Percentiles rank a stretch among this genome's conserved stretches.
Evolutionary conservation across 148 eudicot genomes (phyloP).

Genomic region (Camellia granthamiana): DNA sequence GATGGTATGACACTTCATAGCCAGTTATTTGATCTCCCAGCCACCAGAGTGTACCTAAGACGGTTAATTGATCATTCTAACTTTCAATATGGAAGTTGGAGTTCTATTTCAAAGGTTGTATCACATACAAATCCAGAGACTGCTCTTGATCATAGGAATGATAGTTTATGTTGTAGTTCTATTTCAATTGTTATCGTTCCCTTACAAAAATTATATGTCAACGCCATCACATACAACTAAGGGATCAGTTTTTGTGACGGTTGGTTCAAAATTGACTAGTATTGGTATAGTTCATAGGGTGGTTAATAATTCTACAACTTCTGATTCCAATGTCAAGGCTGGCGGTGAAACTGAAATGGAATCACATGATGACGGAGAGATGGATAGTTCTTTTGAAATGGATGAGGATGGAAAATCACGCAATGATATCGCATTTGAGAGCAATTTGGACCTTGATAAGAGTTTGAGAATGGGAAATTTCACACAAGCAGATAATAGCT

Average conservation of each 20-base stretch:
- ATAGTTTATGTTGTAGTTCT: constrained; percentile 28
- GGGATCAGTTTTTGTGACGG: not conserved
- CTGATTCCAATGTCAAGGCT: constrained; percentile 16
- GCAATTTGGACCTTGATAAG: constrained; percentile 15
- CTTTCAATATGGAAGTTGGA: constrained; percentile 25
- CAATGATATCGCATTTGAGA: not conserved
- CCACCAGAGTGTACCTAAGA: not conserved
- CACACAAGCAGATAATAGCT: constrained; percentile 12
- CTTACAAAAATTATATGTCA: constrained; percentile 18
- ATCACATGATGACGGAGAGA: not conserved
- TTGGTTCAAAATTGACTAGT: constrained; percentile 4
- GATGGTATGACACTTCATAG: not conserved
- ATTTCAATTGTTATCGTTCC: constrained; percentile 33
- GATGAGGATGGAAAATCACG: not conserved
- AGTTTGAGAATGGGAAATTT: constrained; percentile 12
- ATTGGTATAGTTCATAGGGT: constrained; percentile 5
- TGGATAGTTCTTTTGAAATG: not conserved
- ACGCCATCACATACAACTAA: constrained; percentile 13
- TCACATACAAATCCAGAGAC: constrained; percentile 23
- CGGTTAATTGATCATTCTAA: constrained; percentile 6
- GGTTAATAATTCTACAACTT: not conserved
- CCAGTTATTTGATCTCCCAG: not conserved
- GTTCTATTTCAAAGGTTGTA: constrained; percentile 19
- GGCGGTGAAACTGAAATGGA: constrained; percentile 18
- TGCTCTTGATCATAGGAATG: constrained; percentile 32